These are phyloP conservation scores for Eleusine coracana DNA, from an alignment of 176 grass and related monocot genomes.

Conservation along the genomic window DNA sequence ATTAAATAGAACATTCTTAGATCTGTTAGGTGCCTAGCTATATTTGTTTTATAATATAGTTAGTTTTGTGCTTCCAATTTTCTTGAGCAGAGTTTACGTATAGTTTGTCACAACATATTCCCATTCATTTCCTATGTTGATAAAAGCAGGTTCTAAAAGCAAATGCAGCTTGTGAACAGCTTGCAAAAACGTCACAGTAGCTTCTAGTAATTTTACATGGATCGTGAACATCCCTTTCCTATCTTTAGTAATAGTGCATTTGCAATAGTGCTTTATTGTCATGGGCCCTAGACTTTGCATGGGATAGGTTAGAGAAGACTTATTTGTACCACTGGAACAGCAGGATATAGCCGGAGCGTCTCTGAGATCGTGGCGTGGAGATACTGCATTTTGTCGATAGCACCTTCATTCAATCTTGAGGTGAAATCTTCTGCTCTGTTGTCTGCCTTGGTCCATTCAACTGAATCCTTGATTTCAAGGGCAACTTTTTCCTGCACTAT, in stretches of 20 bases:
- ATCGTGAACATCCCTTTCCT: not conserved
- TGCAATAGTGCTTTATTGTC: conserved; percentile 2
- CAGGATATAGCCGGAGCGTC: conserved; percentile 72
- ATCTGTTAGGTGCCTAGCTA: not conserved
- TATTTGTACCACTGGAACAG: conserved; percentile 61
- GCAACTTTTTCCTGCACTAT: conserved; percentile 61
- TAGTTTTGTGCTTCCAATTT: not conserved
- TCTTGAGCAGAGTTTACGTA: not conserved
- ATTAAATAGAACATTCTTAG: not conserved
- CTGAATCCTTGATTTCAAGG: conserved; percentile 48
- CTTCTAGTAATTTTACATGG: conserved; percentile 13
- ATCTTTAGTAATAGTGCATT: not conserved
- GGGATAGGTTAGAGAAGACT: conserved; percentile 2
- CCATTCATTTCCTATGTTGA: not conserved
- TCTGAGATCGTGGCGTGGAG: conserved; percentile 58
- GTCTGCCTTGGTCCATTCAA: conserved; percentile 20
- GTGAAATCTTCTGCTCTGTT: conserved; percentile 33
- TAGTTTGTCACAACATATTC: conserved; percentile 1
- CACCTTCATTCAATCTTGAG: conserved; percentile 40
- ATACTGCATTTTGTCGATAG: conserved; percentile 66
- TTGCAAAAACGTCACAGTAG: not conserved
- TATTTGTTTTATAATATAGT: not conserved
- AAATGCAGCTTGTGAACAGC: not conserved
- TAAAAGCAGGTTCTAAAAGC: not conserved
- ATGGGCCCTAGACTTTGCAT: conserved; percentile 14